Evolutionary conservation across 768 basidiomycete species (phyloP).

Genomic region (Auricularia cornea): DNA sequence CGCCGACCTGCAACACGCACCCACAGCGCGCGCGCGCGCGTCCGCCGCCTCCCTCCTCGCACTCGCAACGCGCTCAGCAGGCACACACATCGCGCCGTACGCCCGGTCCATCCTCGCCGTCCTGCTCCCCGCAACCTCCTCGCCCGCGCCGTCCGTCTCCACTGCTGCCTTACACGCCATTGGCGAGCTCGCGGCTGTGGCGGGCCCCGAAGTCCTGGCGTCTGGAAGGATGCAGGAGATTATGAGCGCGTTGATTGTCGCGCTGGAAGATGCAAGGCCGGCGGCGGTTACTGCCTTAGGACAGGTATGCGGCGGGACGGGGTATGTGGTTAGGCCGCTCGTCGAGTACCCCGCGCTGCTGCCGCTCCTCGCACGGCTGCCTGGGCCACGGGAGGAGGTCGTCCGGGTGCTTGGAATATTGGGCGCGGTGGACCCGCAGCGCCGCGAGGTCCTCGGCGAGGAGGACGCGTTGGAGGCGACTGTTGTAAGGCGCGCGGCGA

Average conservation of each 20-base stretch:
- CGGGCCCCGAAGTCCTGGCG: conserved; percentile 81
- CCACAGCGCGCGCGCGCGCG: conserved; percentile 31
- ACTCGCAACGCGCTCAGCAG: conserved; percentile 80
- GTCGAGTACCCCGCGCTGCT: conserved; percentile 87
- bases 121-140: conserved; percentile 81
- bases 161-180: conserved; percentile 90
- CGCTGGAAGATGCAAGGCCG: conserved; percentile 80
- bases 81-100: conserved; percentile 91
- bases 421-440: conserved; percentile 92
- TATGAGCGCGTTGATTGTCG: conserved; percentile 82
- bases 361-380: conserved; percentile 73
- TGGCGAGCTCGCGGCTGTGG: conserved; percentile 87
- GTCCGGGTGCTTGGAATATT: conserved; percentile 93
- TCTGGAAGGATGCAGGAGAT: conserved; percentile 64
- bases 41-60: conserved; percentile 89
- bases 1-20: neutral
- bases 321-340: conserved; percentile 86
- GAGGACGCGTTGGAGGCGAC: neutral
- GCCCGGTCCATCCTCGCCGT: conserved; percentile 91
- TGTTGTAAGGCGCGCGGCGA: neutral
- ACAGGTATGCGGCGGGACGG: conserved; percentile 91
- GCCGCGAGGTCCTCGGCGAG: conserved; percentile 31
- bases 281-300: conserved; percentile 91
- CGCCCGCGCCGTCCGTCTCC: conserved; percentile 77
- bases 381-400: conserved; percentile 77